phyloP scores from a whole-genome alignment of 306 rosid genomes.

The Comarum palustre region DNA sequence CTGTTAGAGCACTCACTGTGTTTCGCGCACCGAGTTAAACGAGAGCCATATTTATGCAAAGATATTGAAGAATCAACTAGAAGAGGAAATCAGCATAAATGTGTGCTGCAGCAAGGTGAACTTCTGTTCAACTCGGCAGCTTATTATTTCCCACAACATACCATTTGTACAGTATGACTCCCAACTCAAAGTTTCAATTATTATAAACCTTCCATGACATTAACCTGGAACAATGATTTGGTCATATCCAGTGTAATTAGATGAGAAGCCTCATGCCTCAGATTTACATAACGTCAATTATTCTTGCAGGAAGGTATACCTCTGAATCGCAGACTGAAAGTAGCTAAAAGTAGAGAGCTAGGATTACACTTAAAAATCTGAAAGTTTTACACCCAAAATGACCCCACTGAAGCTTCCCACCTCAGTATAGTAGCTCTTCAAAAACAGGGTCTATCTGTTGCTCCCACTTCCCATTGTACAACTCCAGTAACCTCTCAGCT shows the following conservation, averaged over 20 bases:
- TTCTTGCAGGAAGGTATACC: conserved; percentile 25
- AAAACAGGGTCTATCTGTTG: conserved; percentile 78
- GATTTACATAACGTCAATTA: conserved; percentile 31
- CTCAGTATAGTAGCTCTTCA: conserved; percentile 86
- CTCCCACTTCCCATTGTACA: conserved; percentile 80
- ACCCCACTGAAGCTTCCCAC: conserved; percentile 32
- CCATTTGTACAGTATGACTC: conserved; percentile 9
- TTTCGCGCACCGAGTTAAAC: too few relatives aligned
- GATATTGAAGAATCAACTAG: not conserved
- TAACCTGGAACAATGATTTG: conserved; percentile 7
- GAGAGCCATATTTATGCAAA: too few relatives aligned
- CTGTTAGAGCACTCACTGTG: too few relatives aligned
- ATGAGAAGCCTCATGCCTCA: conserved; percentile 31
- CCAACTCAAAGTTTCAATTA: conserved; percentile 6
- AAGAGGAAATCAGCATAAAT: not conserved
- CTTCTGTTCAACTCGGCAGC: conserved; percentile 5
- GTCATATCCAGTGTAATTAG: conserved; percentile 1
- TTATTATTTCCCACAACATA: not conserved
- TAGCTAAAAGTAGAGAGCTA: conserved; percentile 26
- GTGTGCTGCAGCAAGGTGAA: conserved; percentile 7
- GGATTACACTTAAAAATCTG: conserved; percentile 25
- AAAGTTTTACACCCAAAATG: conserved; percentile 29
- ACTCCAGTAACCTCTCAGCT: conserved; percentile 82
- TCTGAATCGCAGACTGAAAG: conserved; percentile 24
- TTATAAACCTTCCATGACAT: conserved; percentile 1